phyloP scores from a whole-genome alignment of 352 stramenopile genomes.

The Globisporangium iwayamae region DNA sequence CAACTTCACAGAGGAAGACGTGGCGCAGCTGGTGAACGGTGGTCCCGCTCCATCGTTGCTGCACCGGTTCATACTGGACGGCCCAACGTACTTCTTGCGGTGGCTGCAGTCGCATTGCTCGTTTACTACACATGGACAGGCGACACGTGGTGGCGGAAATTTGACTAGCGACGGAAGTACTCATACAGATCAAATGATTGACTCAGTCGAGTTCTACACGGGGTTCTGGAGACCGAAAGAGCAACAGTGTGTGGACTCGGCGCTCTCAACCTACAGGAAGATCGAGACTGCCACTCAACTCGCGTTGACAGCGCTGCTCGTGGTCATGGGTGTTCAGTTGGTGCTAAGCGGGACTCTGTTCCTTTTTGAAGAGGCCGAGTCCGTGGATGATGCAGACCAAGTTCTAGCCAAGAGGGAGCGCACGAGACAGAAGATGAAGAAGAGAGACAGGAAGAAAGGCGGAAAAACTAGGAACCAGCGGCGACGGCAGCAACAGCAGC shows the following conservation, averaged over 20 bases:
- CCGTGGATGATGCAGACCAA: neutral
- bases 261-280: slow-evolving; percentile 2
- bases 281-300: slow-evolving; percentile 3
- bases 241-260: slow-evolving; percentile 11
- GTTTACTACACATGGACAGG: neutral
- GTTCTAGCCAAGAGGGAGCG: neutral
- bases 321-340: slow-evolving; percentile 5
- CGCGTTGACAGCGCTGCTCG: slow-evolving; percentile 5
- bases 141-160: neutral
- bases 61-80: slow-evolving; percentile 50
- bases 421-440: neutral
- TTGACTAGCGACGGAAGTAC: neutral
- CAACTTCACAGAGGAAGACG: slow-evolving; percentile 19
- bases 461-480: neutral
- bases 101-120: slow-evolving; percentile 34
- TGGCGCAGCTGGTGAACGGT: slow-evolving; percentile 38
- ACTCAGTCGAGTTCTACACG: slow-evolving; percentile 33
- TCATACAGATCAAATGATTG: slow-evolving; percentile 9
- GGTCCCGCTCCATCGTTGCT: slow-evolving; percentile 32
- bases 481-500: neutral
- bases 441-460: neutral
- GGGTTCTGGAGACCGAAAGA: slow-evolving; percentile 17
- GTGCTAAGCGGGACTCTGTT: slow-evolving; percentile 8
- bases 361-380: slow-evolving; percentile 5
- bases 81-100: slow-evolving; percentile 35